Conservation (phyloP, 2,329 filamentous ascomycete genomes). For the Alternaria brassicicola region DNA sequence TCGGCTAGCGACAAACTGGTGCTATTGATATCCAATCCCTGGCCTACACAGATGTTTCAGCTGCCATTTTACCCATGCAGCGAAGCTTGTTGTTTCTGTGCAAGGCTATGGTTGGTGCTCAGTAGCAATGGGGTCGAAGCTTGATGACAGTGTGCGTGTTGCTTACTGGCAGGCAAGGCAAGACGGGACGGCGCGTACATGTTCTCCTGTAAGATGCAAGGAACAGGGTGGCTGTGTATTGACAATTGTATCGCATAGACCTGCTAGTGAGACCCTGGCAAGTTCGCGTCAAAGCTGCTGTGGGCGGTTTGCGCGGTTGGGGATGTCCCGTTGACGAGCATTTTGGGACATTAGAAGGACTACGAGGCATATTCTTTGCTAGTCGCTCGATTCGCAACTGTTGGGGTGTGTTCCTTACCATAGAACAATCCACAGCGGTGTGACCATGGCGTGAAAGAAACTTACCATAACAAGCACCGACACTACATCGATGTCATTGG, state of each 20-base stretch:
- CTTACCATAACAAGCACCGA: not conserved
- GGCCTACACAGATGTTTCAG: slow-evolving; percentile 6
- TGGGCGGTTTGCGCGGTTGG: not conserved
- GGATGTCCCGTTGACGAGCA: not conserved
- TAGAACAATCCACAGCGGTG: not conserved
- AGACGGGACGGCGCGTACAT: slow-evolving; percentile 5
- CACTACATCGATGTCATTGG: not conserved
- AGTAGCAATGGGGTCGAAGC: not conserved
- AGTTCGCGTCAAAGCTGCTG: not conserved
- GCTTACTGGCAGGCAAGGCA: slow-evolving; percentile 3
- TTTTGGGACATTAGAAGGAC: not conserved
- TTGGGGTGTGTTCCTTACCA: not conserved
- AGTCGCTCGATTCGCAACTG: not conserved
- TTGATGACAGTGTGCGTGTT: not conserved
- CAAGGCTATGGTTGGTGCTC: not conserved
- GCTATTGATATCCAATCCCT: not conserved
- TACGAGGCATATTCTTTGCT: not conserved
- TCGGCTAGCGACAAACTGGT: not conserved
- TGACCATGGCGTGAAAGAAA: not conserved
- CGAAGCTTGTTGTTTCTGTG: slow-evolving; percentile 13
- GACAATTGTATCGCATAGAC: not conserved
- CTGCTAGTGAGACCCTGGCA: not conserved
- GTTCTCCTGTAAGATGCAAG: slow-evolving; percentile 1
- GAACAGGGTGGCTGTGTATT: not conserved
- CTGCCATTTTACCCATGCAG: slow-evolving; percentile 6